Evolutionary conservation across 2,329 filamentous ascomycete species (phyloP), one percentile per base, ranked within the genome.

Genomic region (Paracoccidioides lutzii): DNA sequence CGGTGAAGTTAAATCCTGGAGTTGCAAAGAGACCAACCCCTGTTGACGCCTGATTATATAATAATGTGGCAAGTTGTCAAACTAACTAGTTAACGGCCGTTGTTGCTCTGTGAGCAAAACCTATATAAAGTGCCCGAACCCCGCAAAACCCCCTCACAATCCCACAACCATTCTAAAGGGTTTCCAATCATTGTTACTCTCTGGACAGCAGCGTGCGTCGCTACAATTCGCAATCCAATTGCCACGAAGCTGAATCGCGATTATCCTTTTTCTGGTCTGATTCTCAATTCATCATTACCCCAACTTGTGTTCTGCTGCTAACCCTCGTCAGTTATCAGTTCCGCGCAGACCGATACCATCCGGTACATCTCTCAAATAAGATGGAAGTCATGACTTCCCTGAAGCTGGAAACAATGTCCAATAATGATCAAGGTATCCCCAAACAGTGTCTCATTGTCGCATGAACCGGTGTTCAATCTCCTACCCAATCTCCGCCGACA

Each of bases 391-490:
- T 72, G 68, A 60, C 62, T 59, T 63, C 59, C 61, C 66, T 70
- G 67, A 68, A 63, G 68, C 66, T 72, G 69, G 68, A 63, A 61
- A 60, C 55, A 54, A 56, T 53, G 61, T 70, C 67, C 65, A 68
- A 61, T 54, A 64, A 67, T 67, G 70, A 73, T 75, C 73, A 75
- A 75, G 73, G 73, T 75, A 75, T 73, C 68, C 70, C 69, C 70
- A 66, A 33, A n/a, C 14, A 69, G 70, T 72, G 70, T 64, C 53
- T 58, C 10, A 61, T 68, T 64, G 69, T 75, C 74, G 80, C 79
- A 79, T 84, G 81, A 78, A 79, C 81, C 81, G 81, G 81, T 84
- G 81, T 78, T 76, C 75, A 75, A 75, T 70, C 75, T 57, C 61
- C 62, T 61, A 61, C 59, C 60, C 57, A 64, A 2, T 65, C 57